Conservation (phyloP, 164 flowering plant genomes). For the Chimonanthus praecox region DNA sequence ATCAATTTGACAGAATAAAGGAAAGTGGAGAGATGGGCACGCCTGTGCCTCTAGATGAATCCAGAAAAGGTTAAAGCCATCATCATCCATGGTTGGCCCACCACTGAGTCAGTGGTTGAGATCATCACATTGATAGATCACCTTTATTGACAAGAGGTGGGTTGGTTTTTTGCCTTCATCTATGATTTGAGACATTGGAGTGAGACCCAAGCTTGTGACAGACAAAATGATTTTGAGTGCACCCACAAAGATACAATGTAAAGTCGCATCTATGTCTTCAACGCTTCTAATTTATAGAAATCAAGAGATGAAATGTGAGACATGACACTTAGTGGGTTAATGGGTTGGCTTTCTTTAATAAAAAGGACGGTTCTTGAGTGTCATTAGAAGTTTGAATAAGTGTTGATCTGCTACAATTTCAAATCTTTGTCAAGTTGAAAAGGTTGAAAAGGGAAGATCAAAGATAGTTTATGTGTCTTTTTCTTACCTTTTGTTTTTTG, state of each 20-base stretch:
- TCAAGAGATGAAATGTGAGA: neutral
- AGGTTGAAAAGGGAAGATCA: neutral
- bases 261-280: neutral
- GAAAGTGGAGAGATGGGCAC: neutral
- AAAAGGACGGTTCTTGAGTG: neutral
- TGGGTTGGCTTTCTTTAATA: neutral
- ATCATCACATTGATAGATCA: conserved; percentile 8
- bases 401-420: neutral
- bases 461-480: neutral
- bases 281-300: neutral
- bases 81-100: conserved; percentile 10
- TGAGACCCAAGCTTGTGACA: conserved; percentile 12
- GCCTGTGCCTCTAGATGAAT: neutral
- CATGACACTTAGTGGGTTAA: neutral
- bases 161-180: conserved; percentile 19
- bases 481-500: neutral
- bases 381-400: neutral
- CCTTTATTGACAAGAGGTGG: conserved; percentile 18
- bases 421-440: neutral
- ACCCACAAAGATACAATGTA: neutral
- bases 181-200: conserved; percentile 8
- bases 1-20: neutral
- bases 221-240: conserved; percentile 38
- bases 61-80: neutral
- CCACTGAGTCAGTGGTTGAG: conserved; percentile 29